These are phyloP conservation scores for Anethum foeniculum DNA, from an alignment of 140 eudicot species.

Conservation along the genomic window DNA sequence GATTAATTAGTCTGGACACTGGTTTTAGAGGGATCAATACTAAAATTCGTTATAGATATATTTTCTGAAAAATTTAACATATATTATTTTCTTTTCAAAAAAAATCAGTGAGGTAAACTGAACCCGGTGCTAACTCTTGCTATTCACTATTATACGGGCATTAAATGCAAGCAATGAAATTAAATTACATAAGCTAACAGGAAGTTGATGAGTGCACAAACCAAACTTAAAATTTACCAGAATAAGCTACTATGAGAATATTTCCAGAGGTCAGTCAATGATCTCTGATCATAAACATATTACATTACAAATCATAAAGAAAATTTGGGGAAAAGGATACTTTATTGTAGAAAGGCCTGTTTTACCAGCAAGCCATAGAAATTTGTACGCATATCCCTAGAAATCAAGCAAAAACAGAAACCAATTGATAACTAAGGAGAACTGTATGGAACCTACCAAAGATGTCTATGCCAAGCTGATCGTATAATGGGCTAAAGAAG, in stretches of 20 bases:
- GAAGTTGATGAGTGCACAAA: background rate
- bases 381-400: background rate
- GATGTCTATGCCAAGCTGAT: constrained; percentile 64
- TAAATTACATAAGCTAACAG: background rate
- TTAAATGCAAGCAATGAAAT: background rate
- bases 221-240: background rate
- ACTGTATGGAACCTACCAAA: constrained; percentile 43
- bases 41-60: too few species aligned
- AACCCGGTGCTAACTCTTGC: background rate
- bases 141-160: background rate
- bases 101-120: too few species aligned
- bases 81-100: too few species aligned
- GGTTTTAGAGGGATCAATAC: too few species aligned
- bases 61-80: too few species aligned
- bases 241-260: background rate
- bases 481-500: constrained; percentile 74
- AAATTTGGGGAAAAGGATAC: background rate
- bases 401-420: background rate
- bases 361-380: background rate
- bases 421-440: background rate
- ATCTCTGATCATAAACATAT: background rate
- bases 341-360: background rate
- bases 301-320: background rate
- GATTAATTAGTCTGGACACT: too few species aligned
- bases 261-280: background rate